Percentiles rank a stretch among this genome's conserved stretches.
These are phyloP conservation scores for Saccharata proteae DNA, from an alignment of 2,329 filamentous ascomycete species.

Conservation along the genomic window DNA sequence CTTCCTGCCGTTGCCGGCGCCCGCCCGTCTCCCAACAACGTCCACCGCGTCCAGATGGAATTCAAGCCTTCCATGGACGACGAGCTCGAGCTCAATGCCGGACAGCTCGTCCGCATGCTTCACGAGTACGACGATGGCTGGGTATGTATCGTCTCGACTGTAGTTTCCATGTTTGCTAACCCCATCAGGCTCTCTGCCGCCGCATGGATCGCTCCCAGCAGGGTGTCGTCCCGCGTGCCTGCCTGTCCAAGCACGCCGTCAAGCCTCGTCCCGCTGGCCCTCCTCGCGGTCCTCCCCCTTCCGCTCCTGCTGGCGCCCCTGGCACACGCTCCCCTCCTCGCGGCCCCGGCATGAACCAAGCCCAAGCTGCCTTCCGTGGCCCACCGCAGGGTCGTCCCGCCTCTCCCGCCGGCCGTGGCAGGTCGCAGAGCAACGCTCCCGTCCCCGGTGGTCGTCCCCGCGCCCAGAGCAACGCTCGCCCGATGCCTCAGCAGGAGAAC, in stretches of 20 bases:
- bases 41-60: slow-evolving; percentile 88
- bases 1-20: slow-evolving; percentile 36
- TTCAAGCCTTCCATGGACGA: slow-evolving; percentile 89
- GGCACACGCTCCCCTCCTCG: too few species aligned
- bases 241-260: slow-evolving; percentile 80
- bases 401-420: slow-evolving; percentile 18
- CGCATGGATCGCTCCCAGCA: slow-evolving; percentile 82
- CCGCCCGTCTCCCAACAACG: slow-evolving; percentile 40
- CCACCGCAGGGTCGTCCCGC: slow-evolving; percentile 25
- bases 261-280: slow-evolving; percentile 58
- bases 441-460: slow-evolving; percentile 21
- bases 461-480: slow-evolving; percentile 6
- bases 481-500: slow-evolving; percentile 17
- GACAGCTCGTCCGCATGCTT: slow-evolving; percentile 75
- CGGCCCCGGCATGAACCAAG: too few species aligned
- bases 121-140: slow-evolving; percentile 98
- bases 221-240: slow-evolving; percentile 87
- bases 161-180: slow-evolving; percentile 12
- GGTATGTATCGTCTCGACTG: slow-evolving; percentile 46
- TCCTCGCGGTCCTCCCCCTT: slow-evolving; percentile 40
- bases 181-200: slow-evolving; percentile 67
- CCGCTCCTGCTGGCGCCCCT: slow-evolving; percentile 36
- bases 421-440: slow-evolving; percentile 27
- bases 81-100: slow-evolving; percentile 69
- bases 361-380: too few species aligned